Percentiles rank a stretch among this genome's conserved stretches.
Evolutionary conservation across 192 early-diverging fungal genomes (phyloP).

Genomic region (Jimgerdemannia flammicorona): DNA sequence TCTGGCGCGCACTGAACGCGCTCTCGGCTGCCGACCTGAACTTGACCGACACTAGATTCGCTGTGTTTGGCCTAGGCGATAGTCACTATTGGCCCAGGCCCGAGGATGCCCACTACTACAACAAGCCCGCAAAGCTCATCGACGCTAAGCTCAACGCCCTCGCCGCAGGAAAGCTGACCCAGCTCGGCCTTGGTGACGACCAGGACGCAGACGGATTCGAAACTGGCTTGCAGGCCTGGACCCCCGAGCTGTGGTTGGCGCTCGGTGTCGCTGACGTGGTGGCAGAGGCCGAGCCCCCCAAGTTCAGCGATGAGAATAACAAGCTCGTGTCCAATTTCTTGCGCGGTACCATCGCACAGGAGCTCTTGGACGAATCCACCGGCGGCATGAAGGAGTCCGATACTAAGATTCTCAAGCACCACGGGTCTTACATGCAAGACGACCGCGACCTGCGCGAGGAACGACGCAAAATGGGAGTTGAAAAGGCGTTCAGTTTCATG

Average conservation of each 20-base stretch:
- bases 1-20: conserved; percentile 72
- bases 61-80: conserved; percentile 91
- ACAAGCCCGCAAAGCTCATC: conserved; percentile 86
- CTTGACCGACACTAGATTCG: conserved; percentile 65
- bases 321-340: conserved; percentile 90
- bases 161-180: conserved; percentile 60
- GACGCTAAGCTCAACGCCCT: conserved; percentile 76
- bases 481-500: conserved; percentile 96
- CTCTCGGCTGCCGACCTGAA: conserved; percentile 53
- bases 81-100: conserved; percentile 94
- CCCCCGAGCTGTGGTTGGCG: conserved; percentile 77
- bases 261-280: conserved; percentile 72
- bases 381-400: conserved; percentile 87
- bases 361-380: conserved; percentile 76
- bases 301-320: conserved; percentile 85
- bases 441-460: conserved; percentile 91
- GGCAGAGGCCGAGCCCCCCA: conserved; percentile 59
- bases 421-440: conserved; percentile 96
- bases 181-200: conserved; percentile 84
- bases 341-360: conserved; percentile 88
- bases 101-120: conserved; percentile 88
- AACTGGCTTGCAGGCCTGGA: conserved; percentile 78
- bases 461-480: conserved; percentile 78
- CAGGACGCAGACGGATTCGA: conserved; percentile 90
- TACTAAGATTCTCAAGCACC: conserved; percentile 93